A percentile compares a stretch with the other conserved stretches of the same genome.
These are phyloP conservation scores for Glomus cerebriforme DNA, from an alignment of 192 early-diverging fungal species.

Conservation along the genomic window DNA sequence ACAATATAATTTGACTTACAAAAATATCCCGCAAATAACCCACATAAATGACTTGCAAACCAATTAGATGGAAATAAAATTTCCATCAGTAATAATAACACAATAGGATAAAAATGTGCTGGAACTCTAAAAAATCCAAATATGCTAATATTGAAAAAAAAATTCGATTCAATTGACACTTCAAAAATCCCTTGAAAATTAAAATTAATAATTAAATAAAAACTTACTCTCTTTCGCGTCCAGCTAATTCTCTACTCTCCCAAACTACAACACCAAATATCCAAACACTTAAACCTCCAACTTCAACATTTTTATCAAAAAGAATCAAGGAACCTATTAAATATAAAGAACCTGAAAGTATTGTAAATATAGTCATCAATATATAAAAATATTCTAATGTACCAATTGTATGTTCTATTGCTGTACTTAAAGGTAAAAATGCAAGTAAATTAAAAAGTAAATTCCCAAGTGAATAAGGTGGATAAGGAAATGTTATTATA, in stretches of 20 bases:
- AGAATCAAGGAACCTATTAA: constrained; percentile 1
- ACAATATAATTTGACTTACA: constrained; percentile 13
- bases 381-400: constrained; percentile 28
- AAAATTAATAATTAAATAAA: not conserved
- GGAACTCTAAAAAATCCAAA: constrained; percentile 30
- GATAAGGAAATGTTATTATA: constrained; percentile 27
- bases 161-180: not conserved
- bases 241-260: constrained; percentile 31
- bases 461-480: constrained; percentile 25
- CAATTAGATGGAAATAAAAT: constrained; percentile 18
- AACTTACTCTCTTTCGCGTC: constrained; percentile 25
- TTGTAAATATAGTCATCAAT: constrained; percentile 25
- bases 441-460: constrained; percentile 28
- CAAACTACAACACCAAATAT: constrained; percentile 36
- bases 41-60: constrained; percentile 28
- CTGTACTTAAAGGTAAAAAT: constrained; percentile 29
- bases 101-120: constrained; percentile 33
- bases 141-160: constrained; percentile 10
- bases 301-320: not conserved
- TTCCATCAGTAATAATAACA: constrained; percentile 31
- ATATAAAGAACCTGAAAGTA: constrained; percentile 31
- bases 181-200: not conserved
- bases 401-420: constrained; percentile 32
- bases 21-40: constrained; percentile 29
- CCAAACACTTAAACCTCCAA: constrained; percentile 34